Evolutionary conservation across 1,284 basidiomycete genomes (phyloP).

Genomic region (Xerocomus cyaneibrunnescens): DNA sequence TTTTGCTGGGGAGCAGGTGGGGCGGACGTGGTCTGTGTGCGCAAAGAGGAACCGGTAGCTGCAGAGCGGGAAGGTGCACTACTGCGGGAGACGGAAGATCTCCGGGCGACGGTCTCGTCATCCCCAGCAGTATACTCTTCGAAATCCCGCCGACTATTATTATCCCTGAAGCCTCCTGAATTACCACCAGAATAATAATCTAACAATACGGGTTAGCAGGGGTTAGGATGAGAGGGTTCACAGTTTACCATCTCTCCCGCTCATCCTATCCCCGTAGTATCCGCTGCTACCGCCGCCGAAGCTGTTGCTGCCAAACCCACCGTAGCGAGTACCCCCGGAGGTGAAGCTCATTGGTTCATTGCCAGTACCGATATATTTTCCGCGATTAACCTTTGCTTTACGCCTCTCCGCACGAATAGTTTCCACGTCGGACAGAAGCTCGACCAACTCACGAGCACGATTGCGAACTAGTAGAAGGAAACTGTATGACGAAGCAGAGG

Average conservation of each 20-base stretch:
- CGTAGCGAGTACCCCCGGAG: constrained; percentile 64
- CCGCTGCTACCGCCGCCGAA: constrained; percentile 43
- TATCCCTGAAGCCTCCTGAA: constrained; percentile 60
- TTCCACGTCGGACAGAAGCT: constrained; percentile 89
- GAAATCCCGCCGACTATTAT: constrained; percentile 53
- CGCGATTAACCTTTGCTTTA: constrained; percentile 91
- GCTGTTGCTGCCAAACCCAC: constrained; percentile 80
- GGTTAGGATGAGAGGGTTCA: neutral
- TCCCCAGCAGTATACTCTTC: constrained; percentile 99
- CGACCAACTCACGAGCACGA: constrained; percentile 88
- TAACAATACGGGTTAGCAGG: constrained; percentile 27
- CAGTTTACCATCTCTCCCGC: constrained; percentile 42
- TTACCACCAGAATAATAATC: constrained; percentile 47
- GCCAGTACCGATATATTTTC: constrained; percentile 88
- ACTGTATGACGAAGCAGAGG: neutral
- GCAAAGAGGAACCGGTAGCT: constrained; percentile 21
- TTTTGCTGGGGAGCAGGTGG: constrained; percentile 45
- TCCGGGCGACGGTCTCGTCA: constrained; percentile 60
- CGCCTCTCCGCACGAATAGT: constrained; percentile 86
- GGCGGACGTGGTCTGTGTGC: constrained; percentile 38
- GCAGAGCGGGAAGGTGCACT: constrained; percentile 20
- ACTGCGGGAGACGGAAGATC: constrained; percentile 38
- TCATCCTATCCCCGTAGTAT: constrained; percentile 39
- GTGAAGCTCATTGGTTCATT: constrained; percentile 72
- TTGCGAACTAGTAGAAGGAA: constrained; percentile 76